Evolutionary conservation across 306 rosid species (phyloP).

Genomic region (Cicer bijugum): DNA sequence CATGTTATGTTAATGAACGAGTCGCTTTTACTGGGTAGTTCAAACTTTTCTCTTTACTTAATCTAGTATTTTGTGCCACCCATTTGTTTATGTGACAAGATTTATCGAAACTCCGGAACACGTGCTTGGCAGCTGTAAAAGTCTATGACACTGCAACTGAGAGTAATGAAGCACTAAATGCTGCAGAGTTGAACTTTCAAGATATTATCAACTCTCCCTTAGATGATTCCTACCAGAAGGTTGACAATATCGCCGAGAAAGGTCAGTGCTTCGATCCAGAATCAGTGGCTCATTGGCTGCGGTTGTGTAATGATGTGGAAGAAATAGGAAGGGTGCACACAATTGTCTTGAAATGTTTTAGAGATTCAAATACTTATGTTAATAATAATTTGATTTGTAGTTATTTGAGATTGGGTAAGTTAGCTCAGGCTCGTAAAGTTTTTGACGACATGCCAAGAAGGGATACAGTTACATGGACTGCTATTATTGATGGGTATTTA

Average conservation of each 20-base stretch:
- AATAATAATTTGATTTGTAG: constrained; percentile 76
- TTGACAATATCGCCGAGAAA: constrained; percentile 63
- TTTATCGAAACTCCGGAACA: constrained; percentile 63
- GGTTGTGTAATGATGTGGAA: constrained; percentile 52
- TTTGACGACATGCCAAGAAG: constrained; percentile 68
- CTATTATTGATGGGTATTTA: constrained; percentile 76
- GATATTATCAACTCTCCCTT: constrained; percentile 59
- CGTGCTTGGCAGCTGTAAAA: constrained; percentile 72
- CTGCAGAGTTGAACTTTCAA: constrained; percentile 67
- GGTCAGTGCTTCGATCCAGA: constrained; percentile 55
- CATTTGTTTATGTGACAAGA: constrained; percentile 53
- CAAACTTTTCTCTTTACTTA: constrained; percentile 27
- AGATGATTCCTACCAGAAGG: constrained; percentile 69
- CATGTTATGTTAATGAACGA: constrained; percentile 28
- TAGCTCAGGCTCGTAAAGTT: constrained; percentile 66
- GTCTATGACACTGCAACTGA: constrained; percentile 65
- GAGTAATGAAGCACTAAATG: constrained; percentile 62
- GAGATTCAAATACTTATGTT: constrained; percentile 55
- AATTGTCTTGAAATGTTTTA: constrained; percentile 52
- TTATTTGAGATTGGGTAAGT: constrained; percentile 60
- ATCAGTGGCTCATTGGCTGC: constrained; percentile 71
- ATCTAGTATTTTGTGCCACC: constrained; percentile 18
- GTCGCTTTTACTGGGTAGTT: constrained; percentile 20
- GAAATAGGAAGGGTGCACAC: constrained; percentile 70
- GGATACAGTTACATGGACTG: constrained; percentile 87